A percentile compares a stretch with the other conserved stretches of the same genome.
Evolutionary conservation across 2,329 filamentous ascomycete genomes (phyloP).

Genomic region (Blumeriella jaapii): DNA sequence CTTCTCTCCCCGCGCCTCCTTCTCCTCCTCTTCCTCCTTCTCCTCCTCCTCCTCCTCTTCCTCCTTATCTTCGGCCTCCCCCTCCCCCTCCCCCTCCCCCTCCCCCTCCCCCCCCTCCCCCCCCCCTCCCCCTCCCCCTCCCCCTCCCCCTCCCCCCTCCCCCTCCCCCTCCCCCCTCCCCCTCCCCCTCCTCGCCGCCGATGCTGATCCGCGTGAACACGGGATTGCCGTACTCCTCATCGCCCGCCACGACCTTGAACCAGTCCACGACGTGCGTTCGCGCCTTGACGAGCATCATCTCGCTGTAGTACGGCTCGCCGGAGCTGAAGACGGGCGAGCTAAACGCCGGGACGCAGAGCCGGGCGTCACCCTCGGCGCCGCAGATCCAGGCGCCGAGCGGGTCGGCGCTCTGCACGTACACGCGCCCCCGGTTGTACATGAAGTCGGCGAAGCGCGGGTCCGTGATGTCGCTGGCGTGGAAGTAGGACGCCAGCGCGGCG

Average conservation of each 20-base stretch:
- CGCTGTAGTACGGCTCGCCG: conserved; percentile 45
- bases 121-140: not conserved
- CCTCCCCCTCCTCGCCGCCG: conserved; percentile 4
- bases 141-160: not conserved
- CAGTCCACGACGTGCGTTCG: conserved; percentile 46
- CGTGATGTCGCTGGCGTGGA: conserved; percentile 30
- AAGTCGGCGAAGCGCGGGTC: conserved; percentile 38
- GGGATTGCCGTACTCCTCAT: conserved; percentile 31
- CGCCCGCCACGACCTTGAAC: conserved; percentile 44
- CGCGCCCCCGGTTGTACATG: conserved; percentile 44
- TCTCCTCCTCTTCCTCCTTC: no score
- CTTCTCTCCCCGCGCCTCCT: no score
- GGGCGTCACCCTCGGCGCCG: conserved; percentile 37
- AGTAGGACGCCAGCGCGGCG: conserved; percentile 38
- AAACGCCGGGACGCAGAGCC: conserved; percentile 26
- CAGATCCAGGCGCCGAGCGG: conserved; percentile 42
- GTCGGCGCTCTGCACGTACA: conserved; percentile 44
- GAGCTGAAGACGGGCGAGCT: conserved; percentile 62
- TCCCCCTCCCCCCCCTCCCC: no score
- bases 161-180: not conserved
- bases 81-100: no score
- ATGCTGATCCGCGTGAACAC: conserved; percentile 13
- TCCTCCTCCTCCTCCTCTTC: no score
- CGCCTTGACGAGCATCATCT: conserved; percentile 49
- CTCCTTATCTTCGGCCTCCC: no score